phyloP scores from a whole-genome alignment of 73 alveolate species.

The Blepharisma japonicum region DNA sequence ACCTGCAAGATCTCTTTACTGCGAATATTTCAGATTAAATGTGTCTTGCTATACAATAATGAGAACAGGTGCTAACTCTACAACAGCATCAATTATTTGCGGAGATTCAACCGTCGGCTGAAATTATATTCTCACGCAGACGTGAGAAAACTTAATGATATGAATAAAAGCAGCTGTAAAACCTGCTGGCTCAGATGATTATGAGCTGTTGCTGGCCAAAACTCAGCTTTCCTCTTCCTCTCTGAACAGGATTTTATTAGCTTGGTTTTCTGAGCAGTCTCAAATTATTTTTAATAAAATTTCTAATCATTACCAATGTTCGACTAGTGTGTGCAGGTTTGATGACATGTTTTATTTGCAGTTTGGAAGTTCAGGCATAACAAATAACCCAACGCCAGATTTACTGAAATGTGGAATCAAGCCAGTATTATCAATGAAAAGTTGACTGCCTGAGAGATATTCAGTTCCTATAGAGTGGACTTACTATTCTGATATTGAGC shows the following conservation, averaged over 20 bases:
- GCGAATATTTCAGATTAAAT: not conserved
- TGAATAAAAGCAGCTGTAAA: not conserved
- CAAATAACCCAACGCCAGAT: not conserved
- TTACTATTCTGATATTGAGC: not conserved
- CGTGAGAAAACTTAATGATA: not conserved
- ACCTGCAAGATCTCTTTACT: not conserved
- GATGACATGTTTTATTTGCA: slow-evolving; percentile 13
- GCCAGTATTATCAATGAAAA: not conserved
- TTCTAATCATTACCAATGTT: not conserved
- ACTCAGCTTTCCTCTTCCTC: not conserved
- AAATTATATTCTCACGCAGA: not conserved
- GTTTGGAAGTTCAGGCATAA: not conserved
- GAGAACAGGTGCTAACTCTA: not conserved
- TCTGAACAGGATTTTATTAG: not conserved
- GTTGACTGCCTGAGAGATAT: slow-evolving; percentile 7
- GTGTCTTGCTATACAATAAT: not conserved
- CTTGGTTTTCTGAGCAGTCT: too few species aligned
- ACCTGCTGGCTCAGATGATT: not conserved
- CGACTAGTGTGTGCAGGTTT: not conserved
- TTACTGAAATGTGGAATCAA: not conserved
- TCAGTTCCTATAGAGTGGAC: slow-evolving; percentile 20
- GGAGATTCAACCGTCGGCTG: not conserved
- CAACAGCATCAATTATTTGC: not conserved
- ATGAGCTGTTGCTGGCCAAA: not conserved
- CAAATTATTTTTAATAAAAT: not conserved